Conservation (phyloP, 768 basidiomycete genomes). For the Boletus rubropictus region DNA sequence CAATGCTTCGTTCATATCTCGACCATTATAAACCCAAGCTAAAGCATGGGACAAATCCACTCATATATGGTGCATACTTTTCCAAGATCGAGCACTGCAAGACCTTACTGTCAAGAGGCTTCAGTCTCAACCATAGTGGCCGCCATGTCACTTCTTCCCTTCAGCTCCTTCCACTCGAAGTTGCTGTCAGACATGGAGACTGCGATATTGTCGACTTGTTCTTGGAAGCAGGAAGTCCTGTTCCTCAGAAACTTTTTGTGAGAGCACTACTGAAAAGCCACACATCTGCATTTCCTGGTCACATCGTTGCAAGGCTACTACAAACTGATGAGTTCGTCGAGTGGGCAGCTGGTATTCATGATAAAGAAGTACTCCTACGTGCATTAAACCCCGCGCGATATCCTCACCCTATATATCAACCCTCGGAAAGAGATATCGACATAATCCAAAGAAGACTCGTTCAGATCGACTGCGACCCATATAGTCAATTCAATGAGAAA, state of each 20-base stretch:
- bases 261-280: fast-evolving
- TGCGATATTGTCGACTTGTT: background rate
- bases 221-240: background rate
- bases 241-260: background rate
- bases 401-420: background rate
- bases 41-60: conserved; percentile 5
- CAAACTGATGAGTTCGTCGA: conserved; percentile 11
- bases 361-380: background rate
- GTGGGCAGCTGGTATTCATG: background rate
- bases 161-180: background rate
- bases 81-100: conserved; percentile 4
- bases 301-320: background rate
- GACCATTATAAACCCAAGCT: background rate
- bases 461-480: conserved; percentile 1
- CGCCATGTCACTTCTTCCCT: background rate
- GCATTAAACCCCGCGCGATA: background rate
- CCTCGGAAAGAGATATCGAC: background rate
- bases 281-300: background rate
- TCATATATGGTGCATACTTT: conserved; percentile 7
- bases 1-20: background rate
- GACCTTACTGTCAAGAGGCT: background rate
- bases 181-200: background rate
- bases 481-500: background rate
- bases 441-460: background rate
- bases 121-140: background rate